Evolutionary conservation across 345 rosid genomes (phyloP).

Genomic region (Camelina laxa): DNA sequence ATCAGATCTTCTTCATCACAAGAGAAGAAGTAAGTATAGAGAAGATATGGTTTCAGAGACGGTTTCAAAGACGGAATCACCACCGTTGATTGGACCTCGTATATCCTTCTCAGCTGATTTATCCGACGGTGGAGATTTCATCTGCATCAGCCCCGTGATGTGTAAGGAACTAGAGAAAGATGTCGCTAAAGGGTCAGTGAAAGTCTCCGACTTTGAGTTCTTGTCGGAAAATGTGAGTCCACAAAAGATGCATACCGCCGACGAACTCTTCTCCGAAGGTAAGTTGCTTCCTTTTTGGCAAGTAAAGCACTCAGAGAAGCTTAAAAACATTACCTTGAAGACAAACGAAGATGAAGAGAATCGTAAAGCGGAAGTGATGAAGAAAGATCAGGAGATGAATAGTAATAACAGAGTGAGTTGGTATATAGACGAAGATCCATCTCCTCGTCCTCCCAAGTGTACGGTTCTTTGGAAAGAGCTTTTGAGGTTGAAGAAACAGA

Average conservation of each 20-base stretch:
- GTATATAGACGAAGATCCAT: slow-evolving; percentile 94
- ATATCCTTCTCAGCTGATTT: slow-evolving; percentile 85
- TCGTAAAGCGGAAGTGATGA: slow-evolving; percentile 36
- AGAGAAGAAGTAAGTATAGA: not conserved
- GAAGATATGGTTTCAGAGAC: slow-evolving; percentile 59
- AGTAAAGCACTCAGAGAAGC: slow-evolving; percentile 73
- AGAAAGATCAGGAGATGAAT: slow-evolving; percentile 47
- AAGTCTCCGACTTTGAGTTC: slow-evolving; percentile 83
- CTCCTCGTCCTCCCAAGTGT: slow-evolving; percentile 98
- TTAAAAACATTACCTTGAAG: slow-evolving; percentile 60
- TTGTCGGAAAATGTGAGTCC: slow-evolving; percentile 59
- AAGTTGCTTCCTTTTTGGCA: slow-evolving; percentile 93
- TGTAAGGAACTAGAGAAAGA: slow-evolving; percentile 41
- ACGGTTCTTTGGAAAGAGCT: slow-evolving; percentile 95
- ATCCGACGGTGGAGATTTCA: slow-evolving; percentile 60
- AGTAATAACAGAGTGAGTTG: slow-evolving; percentile 58
- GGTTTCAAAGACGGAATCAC: slow-evolving; percentile 49
- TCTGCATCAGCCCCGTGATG: slow-evolving; percentile 59
- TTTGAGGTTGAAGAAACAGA: slow-evolving; percentile 82
- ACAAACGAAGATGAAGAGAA: slow-evolving; percentile 37
- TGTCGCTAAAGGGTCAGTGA: slow-evolving; percentile 42
- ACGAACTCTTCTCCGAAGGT: slow-evolving; percentile 94
- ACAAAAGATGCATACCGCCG: slow-evolving; percentile 69
- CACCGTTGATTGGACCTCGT: slow-evolving; percentile 65
- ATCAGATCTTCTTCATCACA: not conserved